Evolutionary conservation across 208 protist genomes (phyloP).

Genomic region (Crithidia bombi): DNA sequence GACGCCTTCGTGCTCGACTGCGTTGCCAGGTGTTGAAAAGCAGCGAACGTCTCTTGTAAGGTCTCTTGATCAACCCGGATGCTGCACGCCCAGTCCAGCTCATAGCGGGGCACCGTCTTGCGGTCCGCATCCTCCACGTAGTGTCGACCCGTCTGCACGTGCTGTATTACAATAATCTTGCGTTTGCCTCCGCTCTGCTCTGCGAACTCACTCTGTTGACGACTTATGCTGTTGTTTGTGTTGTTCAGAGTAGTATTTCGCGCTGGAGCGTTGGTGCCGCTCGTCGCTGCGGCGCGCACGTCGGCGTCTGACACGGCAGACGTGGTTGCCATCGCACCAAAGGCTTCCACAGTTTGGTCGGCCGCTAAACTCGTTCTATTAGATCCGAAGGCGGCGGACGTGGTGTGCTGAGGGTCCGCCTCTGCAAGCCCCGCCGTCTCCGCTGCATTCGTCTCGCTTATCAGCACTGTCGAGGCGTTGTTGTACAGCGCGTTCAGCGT

Average conservation of each 20-base stretch:
- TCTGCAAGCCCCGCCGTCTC: background rate
- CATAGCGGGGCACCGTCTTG: slow-evolving; percentile 46
- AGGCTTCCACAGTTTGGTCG: slow-evolving; percentile 1
- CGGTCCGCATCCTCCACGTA: slow-evolving; percentile 48
- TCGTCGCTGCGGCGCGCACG: background rate
- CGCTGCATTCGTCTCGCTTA: slow-evolving; percentile 4
- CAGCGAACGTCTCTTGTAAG: slow-evolving; percentile 19
- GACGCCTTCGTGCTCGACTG: background rate
- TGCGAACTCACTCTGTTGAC: background rate
- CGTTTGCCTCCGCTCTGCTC: background rate
- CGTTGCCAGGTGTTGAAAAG: slow-evolving; percentile 7
- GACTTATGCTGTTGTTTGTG: background rate
- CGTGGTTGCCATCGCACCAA: background rate
- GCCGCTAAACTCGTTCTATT: background rate
- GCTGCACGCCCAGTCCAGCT: slow-evolving; percentile 60
- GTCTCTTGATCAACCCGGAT: slow-evolving; percentile 49
- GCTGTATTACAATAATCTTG: slow-evolving; percentile 51
- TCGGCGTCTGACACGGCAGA: background rate
- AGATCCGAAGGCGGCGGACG: slow-evolving; percentile 1
- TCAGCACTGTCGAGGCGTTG: slow-evolving; percentile 8
- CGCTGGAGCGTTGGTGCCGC: background rate
- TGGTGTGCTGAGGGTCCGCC: slow-evolving; percentile 9
- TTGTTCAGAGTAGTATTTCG: background rate
- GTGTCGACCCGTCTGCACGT: slow-evolving; percentile 63
- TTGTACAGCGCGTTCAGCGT: slow-evolving; percentile 19